Evolutionary conservation across 805 yeast genomes (phyloP), one percentile per base, ranked within the genome.

Genomic region (Middelhovenomyces tepae): DNA sequence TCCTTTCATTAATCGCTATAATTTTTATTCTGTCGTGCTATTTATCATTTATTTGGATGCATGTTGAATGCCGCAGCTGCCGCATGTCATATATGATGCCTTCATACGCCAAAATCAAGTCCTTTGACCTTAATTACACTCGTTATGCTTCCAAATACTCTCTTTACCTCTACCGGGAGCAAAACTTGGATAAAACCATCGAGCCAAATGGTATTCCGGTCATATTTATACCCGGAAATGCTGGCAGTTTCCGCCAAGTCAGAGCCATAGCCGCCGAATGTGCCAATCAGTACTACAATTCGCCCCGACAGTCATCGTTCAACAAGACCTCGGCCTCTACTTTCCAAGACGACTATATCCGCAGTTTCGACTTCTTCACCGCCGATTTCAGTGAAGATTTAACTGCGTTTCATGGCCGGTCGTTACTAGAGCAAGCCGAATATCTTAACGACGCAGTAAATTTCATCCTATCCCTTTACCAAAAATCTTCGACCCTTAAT

Each of bases 311-410:
- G 20, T 18, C 17, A 7, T 10, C 27, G 8, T n/a, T 8, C 10
- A 10, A 16, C 22, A 17, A 10, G 16, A 16, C 32, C 11, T 23
- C 23, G 17, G 22, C 23, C n/a, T 8, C 9, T 3, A 31, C 32
- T 10, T 29, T 45, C n/a, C 38, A 27, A 21, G 38, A 25, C 22
- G 39, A 32, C 2, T 32, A 36, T 2, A 29, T 14, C 14, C 6
- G 16, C 15, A 9, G n/a, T 5, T 20, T 22, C 13, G 96, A 87
- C 53, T 81, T 86, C 53, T 87, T 84, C 54, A 67, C 91, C 1
- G 94, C 94, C 1, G 95, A 87, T 54, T 86, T 87, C 60, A 85
- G 85, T 46, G 95, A 87, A 56, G 96, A 87, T 52, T 79, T 84
- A 47, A 86, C 96, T 1, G 96, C 96, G 0, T 87, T 87, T 54